A percentile compares a stretch with the other conserved stretches of the same genome.
Conservation (phyloP, 495 filamentous ascomycete species). For the Aspergillus sparsus region DNA sequence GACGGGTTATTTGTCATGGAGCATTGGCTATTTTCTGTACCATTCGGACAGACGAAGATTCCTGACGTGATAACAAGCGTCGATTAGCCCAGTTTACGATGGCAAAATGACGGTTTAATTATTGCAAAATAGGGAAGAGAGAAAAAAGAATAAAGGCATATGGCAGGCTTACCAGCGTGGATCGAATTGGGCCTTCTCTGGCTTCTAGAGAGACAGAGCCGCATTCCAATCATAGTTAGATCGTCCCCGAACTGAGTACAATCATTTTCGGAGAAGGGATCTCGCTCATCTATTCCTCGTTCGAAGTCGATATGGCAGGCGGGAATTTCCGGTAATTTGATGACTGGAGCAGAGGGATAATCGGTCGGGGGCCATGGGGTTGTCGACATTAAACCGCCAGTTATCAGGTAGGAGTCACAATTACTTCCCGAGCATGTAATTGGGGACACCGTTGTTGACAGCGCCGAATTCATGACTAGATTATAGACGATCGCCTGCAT, state of each 20-base stretch:
- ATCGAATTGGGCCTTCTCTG: background rate
- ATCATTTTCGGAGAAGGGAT: background rate
- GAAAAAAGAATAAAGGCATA: too few relatives aligned
- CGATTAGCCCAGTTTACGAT: background rate
- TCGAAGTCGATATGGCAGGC: background rate
- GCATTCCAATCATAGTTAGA: background rate
- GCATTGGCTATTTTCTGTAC: background rate
- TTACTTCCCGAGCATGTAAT: background rate
- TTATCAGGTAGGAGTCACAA: constrained; percentile 7
- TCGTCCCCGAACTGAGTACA: background rate
- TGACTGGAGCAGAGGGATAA: background rate
- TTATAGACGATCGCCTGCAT: constrained; percentile 6
- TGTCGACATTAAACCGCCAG: background rate
- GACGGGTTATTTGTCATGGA: too few relatives aligned
- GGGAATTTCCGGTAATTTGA: background rate
- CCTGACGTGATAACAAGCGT: background rate
- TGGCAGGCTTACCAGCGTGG: background rate
- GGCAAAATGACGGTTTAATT: too few relatives aligned
- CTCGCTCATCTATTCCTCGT: background rate
- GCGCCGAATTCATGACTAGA: background rate
- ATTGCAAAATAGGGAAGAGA: too few relatives aligned
- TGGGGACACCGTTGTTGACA: background rate
- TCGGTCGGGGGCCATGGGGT: background rate
- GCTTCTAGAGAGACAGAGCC: background rate
- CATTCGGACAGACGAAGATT: background rate